Evolutionary conservation across 495 filamentous ascomycete genomes (phyloP), one percentile per base, ranked within the genome.

Genomic region (Aspergillus coremiiformis): DNA sequence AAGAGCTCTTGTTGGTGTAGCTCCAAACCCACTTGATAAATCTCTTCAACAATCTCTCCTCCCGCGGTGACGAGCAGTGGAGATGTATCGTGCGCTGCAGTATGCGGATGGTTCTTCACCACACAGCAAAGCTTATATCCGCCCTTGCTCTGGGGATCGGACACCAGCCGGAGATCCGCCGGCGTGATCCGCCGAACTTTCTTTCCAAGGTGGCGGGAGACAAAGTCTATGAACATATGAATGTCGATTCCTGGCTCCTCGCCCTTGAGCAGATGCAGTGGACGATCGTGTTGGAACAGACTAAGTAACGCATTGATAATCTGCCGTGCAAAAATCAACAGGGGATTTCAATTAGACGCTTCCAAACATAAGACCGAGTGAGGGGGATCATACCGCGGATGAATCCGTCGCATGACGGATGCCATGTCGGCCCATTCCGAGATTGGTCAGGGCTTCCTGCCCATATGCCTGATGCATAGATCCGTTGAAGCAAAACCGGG

Each of bases 1-100:
- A 47, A 49, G 5, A 77, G 39, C 51, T 77, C 74, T 4, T 59
- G 55, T 39, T 74, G 73, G 27, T 75, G 67, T 1, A 77, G 56
- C 51, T 75, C 71, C 6, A 76, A 60, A 2, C 59, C 57, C 30
- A 77, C 44, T 37, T 77, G 74, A 39, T 68, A 55, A 20, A 77
- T 56, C 43, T 67, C 62, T 52, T 73, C 70, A 0, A 70, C 8
- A 1, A 29, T 6, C 30, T 72, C 68, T 1, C 62, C 62, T 7
- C 58, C 49, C 6, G 26, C 51, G 0, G 24, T 12, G 39, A 33
- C 15, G 5, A 1, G 33, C 11, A 21, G 20, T 14, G 24, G 10
- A 48, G 15, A 7, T 10, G n/a, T n/a, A n/a, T n/a, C n/a, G n/a
- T 49, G 6, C 47, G 2, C 29, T 44, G 9, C 0, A 52, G 47